Evolutionary conservation across 805 yeast species (phyloP), one percentile per base, ranked within the genome.

Genomic region (Metschnikowia arizonensis): DNA sequence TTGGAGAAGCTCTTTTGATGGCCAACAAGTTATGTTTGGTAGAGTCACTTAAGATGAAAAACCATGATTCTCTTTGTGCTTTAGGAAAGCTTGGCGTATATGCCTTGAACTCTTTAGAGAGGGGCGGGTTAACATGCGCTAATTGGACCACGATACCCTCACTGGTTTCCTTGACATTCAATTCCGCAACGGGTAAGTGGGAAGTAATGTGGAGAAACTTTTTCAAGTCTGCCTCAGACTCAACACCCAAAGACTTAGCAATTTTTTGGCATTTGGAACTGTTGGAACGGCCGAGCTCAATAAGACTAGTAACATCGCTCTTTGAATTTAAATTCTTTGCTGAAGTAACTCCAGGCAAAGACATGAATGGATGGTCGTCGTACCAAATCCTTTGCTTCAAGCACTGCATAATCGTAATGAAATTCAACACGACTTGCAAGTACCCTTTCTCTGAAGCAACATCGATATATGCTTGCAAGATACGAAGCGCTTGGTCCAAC

Each of bases 11-110:
- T 57, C 98, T 78, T 58, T 87, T 88, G 36, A 91, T 67, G 33
- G 83, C 72, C 31, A 76, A 63, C 23, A 91, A 60, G 56, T 82
- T 86, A 36, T 75, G 75, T 2, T 63, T 68, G 5, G 67, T 64
- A 23, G 65, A 64, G 50, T 81, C 79, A 49, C 77, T 68, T 8
- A 82, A 54, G 39, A 91, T 77, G 8, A 82, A 76, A 62, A 91
- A 88, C 98, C 99, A 93, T 0, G 95, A 81, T 61, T 93, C 98
- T 57, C 88, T 83, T 64, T 93, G 99, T 2, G 82, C 72, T 63
- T 93, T 91, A 36, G 96, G 95, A 67, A 87, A 93, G 55, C 78
- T 79, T 2, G 95, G 91, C 46, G 90, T 73, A 57, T 82, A 80
- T 42, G 88, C 77, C 52, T 78, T 78, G 68, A 81, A 85, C 36